Evolutionary conservation across 306 rosid species (phyloP).

Genomic region (Quillaja saponaria): DNA sequence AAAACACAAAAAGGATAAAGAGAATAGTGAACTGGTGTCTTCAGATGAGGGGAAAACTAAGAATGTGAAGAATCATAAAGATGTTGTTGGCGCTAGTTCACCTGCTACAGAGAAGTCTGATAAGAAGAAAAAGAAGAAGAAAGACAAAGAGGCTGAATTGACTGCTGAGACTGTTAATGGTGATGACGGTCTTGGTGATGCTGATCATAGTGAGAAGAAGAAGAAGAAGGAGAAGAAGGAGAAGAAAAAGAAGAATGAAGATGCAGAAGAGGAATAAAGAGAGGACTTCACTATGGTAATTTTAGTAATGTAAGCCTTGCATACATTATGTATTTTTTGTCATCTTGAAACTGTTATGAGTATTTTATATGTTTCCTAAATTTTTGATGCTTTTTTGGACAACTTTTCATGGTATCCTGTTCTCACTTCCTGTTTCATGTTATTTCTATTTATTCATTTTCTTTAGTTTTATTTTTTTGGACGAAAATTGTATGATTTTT

Average conservation of each 20-base stretch:
- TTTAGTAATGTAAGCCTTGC: not conserved
- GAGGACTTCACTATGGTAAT: not conserved
- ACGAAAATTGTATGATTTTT: too few relatives aligned
- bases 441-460: too few relatives aligned
- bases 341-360: not conserved
- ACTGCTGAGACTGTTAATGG: constrained; percentile 27
- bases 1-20: constrained; percentile 54
- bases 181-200: constrained; percentile 31
- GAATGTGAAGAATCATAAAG: constrained; percentile 56
- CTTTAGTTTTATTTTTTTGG: too few relatives aligned
- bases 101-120: constrained; percentile 58
- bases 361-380: not conserved
- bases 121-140: constrained; percentile 70
- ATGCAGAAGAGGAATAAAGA: constrained; percentile 47
- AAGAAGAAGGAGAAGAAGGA: constrained; percentile 53
- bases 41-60: constrained; percentile 37
- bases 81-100: constrained; percentile 42
- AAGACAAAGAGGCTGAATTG: constrained; percentile 52
- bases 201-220: constrained; percentile 60
- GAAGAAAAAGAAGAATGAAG: constrained; percentile 54
- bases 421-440: not conserved
- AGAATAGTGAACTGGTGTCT: constrained; percentile 27
- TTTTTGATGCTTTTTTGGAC: not conserved
- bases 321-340: too few relatives aligned
- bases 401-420: not conserved